Conservation (phyloP, 2,329 filamentous ascomycete species). For the Talaromyces funiculosus region DNA sequence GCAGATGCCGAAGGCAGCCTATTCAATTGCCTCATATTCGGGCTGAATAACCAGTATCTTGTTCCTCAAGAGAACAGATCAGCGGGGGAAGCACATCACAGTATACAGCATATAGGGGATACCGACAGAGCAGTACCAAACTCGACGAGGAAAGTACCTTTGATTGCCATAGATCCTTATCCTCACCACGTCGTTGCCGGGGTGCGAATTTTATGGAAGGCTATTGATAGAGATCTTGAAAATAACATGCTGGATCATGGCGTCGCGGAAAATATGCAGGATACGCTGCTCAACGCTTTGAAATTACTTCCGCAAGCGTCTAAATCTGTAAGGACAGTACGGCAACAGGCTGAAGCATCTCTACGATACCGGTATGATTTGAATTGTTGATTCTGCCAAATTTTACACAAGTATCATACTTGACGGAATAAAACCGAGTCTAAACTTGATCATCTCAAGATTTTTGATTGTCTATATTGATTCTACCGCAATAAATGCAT, state of each 20-base stretch:
- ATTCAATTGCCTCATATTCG: constrained; percentile 25
- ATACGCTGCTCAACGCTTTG: constrained; percentile 22
- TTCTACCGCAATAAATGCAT: neutral
- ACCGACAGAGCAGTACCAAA: constrained; percentile 1
- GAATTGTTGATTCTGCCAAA: neutral
- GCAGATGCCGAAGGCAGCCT: constrained; percentile 23
- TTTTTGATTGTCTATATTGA: neutral
- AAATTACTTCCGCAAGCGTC: constrained; percentile 26
- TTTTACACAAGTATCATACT: neutral
- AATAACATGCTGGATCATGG: constrained; percentile 21
- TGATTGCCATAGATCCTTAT: constrained; percentile 28
- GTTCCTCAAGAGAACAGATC: constrained; percentile 14
- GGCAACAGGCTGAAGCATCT: constrained; percentile 16
- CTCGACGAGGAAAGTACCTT: constrained; percentile 15
- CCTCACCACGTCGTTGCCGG: constrained; percentile 27
- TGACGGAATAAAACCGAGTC: too few species aligned
- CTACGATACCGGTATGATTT: neutral
- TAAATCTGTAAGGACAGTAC: constrained; percentile 23
- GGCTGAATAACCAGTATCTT: constrained; percentile 23
- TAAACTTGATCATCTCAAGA: neutral
- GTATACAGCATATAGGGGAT: neutral
- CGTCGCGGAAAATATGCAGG: constrained; percentile 21
- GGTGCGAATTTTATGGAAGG: constrained; percentile 25
- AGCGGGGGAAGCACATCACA: neutral
- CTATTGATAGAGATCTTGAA: constrained; percentile 21